Conservation (phyloP, 1,284 basidiomycete genomes). For the Sphagnurus paluster region DNA sequence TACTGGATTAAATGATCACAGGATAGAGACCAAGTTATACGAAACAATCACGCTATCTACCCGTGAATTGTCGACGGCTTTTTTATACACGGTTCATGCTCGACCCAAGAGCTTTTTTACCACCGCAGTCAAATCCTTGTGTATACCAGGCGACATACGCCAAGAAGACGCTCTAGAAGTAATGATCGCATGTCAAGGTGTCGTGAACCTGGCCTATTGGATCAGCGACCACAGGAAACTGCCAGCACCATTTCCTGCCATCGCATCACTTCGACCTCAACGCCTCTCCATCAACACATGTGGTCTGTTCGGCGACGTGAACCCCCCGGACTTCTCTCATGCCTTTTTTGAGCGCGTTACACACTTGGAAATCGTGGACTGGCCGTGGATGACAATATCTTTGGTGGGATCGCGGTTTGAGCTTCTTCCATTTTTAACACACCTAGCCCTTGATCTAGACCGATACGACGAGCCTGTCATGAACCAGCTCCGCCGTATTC, state of each 20-base stretch:
- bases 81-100: conserved; percentile 13
- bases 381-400: conserved; percentile 13
- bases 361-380: conserved; percentile 22
- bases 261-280: conserved; percentile 16
- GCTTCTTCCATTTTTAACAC: conserved; percentile 18
- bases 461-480: conserved; percentile 11
- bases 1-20: not conserved
- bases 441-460: conserved; percentile 21
- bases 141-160: conserved; percentile 20
- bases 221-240: conserved; percentile 5
- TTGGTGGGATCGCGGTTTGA: conserved; percentile 5
- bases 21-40: conserved; percentile 21
- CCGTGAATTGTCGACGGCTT: conserved; percentile 8
- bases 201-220: conserved; percentile 21
- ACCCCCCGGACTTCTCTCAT: conserved; percentile 14
- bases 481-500: conserved; percentile 11
- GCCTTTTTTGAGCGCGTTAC: conserved; percentile 20
- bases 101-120: conserved; percentile 16
- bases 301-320: conserved; percentile 13
- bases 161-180: conserved; percentile 12
- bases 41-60: conserved; percentile 19
- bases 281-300: conserved; percentile 18
- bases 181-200: conserved; percentile 19
- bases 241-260: conserved; percentile 7
- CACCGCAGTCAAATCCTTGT: conserved; percentile 20